Conservation (phyloP, 495 filamentous ascomycete species). For the Geopyxis carbonaria region DNA sequence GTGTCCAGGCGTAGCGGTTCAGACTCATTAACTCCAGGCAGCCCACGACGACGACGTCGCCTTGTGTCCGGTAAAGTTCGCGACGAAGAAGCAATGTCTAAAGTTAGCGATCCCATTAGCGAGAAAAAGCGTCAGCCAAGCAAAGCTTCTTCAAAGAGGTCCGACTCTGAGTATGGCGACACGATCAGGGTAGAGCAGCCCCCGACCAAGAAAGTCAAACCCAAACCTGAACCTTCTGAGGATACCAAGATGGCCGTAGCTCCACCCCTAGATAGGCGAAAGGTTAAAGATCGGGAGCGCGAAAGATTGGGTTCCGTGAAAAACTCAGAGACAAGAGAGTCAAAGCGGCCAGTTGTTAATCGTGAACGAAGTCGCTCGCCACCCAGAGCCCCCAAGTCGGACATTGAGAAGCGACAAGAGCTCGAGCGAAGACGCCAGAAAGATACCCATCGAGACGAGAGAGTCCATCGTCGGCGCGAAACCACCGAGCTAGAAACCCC, state of each 20-base stretch:
- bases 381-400: neutral
- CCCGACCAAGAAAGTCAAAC: neutral
- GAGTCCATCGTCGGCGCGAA: too few species aligned
- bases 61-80: slow-evolving; percentile 21
- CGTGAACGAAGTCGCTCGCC: slow-evolving; percentile 4
- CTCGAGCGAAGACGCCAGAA: slow-evolving; percentile 9
- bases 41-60: slow-evolving; percentile 17
- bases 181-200: neutral
- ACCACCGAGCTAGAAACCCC: too few species aligned
- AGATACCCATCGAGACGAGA: slow-evolving; percentile 1
- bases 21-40: slow-evolving; percentile 11
- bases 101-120: neutral
- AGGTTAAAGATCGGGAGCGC: neutral
- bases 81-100: slow-evolving; percentile 17
- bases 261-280: neutral
- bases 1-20: slow-evolving; percentile 22
- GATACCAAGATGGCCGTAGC: slow-evolving; percentile 4
- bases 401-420: slow-evolving; percentile 6
- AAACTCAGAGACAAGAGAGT: neutral
- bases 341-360: neutral
- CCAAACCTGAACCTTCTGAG: slow-evolving; percentile 1
- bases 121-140: neutral
- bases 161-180: slow-evolving; percentile 2
- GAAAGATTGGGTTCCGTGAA: too few species aligned
- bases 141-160: neutral